These are phyloP conservation scores for Penstemon davidsonii DNA, from an alignment of 257 asterid genomes.

Conservation along the genomic window DNA sequence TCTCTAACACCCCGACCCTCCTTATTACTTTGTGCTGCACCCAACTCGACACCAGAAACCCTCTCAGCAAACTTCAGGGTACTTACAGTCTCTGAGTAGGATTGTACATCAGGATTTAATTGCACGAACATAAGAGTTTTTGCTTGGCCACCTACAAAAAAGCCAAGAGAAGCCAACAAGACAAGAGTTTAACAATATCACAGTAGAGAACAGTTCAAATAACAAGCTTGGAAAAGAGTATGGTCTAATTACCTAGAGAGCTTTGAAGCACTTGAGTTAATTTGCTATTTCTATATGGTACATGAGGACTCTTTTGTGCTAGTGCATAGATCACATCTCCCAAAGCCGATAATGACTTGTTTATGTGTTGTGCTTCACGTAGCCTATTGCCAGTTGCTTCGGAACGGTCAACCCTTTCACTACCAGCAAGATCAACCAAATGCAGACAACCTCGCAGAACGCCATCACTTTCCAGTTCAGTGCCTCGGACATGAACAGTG, in stretches of 20 bases:
- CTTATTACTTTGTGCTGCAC: conserved; percentile 83
- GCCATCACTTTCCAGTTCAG: conserved; percentile 77
- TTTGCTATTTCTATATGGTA: conserved; percentile 95
- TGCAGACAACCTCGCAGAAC: conserved; percentile 87
- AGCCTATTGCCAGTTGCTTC: conserved; percentile 94
- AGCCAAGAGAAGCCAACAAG: neutral
- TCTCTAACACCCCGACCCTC: conserved; percentile 91
- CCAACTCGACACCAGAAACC: conserved; percentile 97
- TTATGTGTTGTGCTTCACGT: conserved; percentile 94
- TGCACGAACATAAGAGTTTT: conserved; percentile 97
- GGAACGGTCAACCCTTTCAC: conserved; percentile 95
- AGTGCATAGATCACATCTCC: conserved; percentile 96
- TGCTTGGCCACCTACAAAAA: conserved; percentile 82
- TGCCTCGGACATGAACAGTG: conserved; percentile 88
- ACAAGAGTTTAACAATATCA: neutral
- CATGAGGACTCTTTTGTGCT: conserved; percentile 88
- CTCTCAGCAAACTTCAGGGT: conserved; percentile 96
- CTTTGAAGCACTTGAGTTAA: conserved; percentile 97
- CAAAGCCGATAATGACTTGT: conserved; percentile 92
- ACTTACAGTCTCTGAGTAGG: conserved; percentile 84
- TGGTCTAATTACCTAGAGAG: conserved; percentile 65
- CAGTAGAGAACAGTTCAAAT: conserved; percentile 6
- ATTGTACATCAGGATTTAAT: conserved; percentile 89
- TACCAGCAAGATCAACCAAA: conserved; percentile 97
- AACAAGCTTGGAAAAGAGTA: conserved; percentile 11